Evolutionary conservation across 192 early-diverging fungal species (phyloP).

Genomic region (Obelidium mucronatum): DNA sequence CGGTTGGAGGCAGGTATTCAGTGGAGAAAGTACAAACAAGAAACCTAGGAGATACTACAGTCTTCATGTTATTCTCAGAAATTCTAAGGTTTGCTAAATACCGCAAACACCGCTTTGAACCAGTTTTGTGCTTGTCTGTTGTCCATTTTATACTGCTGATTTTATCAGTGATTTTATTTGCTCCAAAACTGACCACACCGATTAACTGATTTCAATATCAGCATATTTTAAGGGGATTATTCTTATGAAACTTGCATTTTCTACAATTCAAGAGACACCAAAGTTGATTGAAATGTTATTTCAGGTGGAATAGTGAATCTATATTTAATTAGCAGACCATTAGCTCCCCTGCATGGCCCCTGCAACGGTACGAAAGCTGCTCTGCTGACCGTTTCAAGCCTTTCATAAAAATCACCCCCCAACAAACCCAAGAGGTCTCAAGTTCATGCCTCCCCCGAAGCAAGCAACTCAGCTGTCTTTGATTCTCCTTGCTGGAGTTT

Average conservation of each 20-base stretch:
- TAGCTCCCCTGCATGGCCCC: too few relatives aligned
- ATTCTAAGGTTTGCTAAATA: not conserved
- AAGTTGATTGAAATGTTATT: not conserved
- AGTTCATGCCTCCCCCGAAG: too few relatives aligned
- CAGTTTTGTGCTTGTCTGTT: slow-evolving; percentile 15
- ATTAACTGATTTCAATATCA: not conserved
- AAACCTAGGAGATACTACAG: slow-evolving; percentile 15
- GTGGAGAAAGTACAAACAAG: slow-evolving; percentile 29
- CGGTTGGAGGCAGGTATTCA: not conserved
- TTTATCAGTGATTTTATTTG: not conserved
- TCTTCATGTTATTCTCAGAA: not conserved
- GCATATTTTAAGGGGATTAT: not conserved
- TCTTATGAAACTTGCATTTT: not conserved
- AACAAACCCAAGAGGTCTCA: too few relatives aligned
- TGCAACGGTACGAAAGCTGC: too few relatives aligned
- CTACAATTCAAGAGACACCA: not conserved
- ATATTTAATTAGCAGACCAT: too few relatives aligned
- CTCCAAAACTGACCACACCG: not conserved
- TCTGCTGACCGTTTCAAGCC: too few relatives aligned
- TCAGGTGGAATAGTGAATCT: not conserved
- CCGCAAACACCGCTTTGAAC: slow-evolving; percentile 27
- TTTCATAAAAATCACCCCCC: too few relatives aligned
- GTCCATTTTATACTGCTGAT: too few relatives aligned
- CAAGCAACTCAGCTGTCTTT: too few relatives aligned
- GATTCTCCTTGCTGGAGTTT: too few relatives aligned